phyloP scores from a whole-genome alignment of 2,329 filamentous ascomycete species.

The Zymoseptoria passerinii region DNA sequence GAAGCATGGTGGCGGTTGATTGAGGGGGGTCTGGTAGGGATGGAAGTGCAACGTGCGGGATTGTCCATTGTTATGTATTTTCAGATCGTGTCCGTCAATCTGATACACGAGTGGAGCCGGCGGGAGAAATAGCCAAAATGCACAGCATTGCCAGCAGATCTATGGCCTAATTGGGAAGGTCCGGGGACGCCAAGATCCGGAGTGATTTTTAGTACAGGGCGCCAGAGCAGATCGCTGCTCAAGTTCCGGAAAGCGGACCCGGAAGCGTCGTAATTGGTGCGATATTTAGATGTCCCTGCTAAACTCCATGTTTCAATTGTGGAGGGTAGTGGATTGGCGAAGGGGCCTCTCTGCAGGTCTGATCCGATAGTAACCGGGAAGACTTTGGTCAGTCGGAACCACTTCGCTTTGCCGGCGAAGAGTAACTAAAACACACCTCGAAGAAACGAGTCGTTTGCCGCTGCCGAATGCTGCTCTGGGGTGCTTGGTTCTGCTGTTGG shows the following conservation, averaged over 20 bases:
- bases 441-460: no score
- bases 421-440: no score
- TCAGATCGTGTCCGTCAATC: not conserved
- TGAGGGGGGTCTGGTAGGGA: not conserved
- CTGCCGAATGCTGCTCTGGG: no score
- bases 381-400: no score
- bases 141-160: not conserved
- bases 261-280: not conserved
- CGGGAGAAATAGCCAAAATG: not conserved
- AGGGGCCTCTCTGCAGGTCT: no score
- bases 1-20: not conserved
- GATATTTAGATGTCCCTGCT: not conserved
- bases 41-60: not conserved
- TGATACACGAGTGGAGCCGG: not conserved
- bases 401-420: no score
- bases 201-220: not conserved
- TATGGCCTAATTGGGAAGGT: not conserved
- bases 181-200: not conserved
- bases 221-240: not conserved
- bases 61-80: not conserved
- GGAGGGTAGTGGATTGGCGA: no score
- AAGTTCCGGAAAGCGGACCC: not conserved
- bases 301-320: no score
- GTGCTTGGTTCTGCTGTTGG: no score
- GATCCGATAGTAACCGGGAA: no score